Evolutionary conservation across 768 basidiomycete species (phyloP), one percentile per base, ranked within the genome.

Genomic region (Naematelia aurantialba): DNA sequence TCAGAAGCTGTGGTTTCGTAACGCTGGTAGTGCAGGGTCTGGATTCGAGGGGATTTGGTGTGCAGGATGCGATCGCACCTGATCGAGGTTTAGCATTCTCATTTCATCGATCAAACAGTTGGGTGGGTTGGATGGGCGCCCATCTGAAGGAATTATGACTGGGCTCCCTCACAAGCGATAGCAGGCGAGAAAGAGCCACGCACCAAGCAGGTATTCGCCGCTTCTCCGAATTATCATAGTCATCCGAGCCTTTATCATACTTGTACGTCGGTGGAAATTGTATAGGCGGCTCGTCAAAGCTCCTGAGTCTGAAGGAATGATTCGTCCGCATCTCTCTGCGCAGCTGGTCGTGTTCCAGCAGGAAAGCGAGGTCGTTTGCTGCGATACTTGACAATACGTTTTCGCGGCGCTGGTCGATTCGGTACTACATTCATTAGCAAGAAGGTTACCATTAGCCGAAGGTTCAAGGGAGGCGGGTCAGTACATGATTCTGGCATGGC

Each of bases 231-330:
- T 87, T 81, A 72, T 99, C 94, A 68, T 90, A 99, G 62, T 85
- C 83, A 72, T 83, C 76, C 22, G 89, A 84, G 4, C 83, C 79
- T 1, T 84, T 85, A 74, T 94, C 91, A 78, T 96, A 97, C 78
- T 96, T 96, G 83, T 97, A 97, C 34, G 93, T 96, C 17, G 93
- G 92, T 1, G 82, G 77, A 66, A 99, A 99, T 0, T 81, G 83
- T 62, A 97, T 84, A 0, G 85, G 85, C 1, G 79, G 88, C 72
- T 98, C 94, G 5, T 76, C 78, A 79, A 97, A 98, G 1, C 82
- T 81, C 11, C 90, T 86, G 12, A 98, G 80, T 1, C 94, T 87
- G 78, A 91, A 96, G 0, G 81, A 84, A n/a, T 87, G 87, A 70
- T 97, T 97, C 67, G 79, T 82, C 63, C 85, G 86, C 81, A 96